These are phyloP conservation scores for Forsythia suspensa DNA, from an alignment of 257 asterid genomes.

Conservation along the genomic window DNA sequence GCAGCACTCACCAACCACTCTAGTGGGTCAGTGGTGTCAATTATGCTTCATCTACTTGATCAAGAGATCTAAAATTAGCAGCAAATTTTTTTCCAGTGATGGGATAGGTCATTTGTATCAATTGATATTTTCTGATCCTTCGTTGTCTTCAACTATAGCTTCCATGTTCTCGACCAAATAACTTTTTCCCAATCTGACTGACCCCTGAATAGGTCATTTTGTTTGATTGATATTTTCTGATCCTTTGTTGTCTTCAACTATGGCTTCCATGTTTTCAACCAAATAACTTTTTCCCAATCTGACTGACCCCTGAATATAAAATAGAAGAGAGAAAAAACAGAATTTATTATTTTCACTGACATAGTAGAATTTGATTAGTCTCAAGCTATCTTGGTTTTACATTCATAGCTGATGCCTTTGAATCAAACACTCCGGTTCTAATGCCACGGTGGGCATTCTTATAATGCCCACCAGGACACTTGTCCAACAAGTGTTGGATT, in stretches of 20 bases:
- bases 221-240: background rate
- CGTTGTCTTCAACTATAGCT: conserved; percentile 7
- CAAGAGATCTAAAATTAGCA: conserved; percentile 2
- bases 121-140: background rate
- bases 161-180: conserved; percentile 7
- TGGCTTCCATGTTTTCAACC: background rate
- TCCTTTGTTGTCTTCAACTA: conserved; percentile 12
- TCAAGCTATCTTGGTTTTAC: background rate
- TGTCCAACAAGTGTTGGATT: too few species aligned
- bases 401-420: background rate
- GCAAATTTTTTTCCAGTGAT: conserved; percentile 1
- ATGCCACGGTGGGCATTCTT: too few species aligned
- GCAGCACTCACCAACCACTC: conserved; percentile 1
- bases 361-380: background rate
- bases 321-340: background rate
- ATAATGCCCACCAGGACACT: too few species aligned
- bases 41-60: background rate
- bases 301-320: background rate
- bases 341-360: background rate
- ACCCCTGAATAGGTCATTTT: background rate
- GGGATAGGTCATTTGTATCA: background rate
- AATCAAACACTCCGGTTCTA: background rate
- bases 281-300: background rate
- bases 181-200: background rate
- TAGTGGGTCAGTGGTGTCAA: conserved; percentile 5